phyloP scores from a whole-genome alignment of 192 early-diverging fungal genomes.

The Umbelopsis vinacea region DNA sequence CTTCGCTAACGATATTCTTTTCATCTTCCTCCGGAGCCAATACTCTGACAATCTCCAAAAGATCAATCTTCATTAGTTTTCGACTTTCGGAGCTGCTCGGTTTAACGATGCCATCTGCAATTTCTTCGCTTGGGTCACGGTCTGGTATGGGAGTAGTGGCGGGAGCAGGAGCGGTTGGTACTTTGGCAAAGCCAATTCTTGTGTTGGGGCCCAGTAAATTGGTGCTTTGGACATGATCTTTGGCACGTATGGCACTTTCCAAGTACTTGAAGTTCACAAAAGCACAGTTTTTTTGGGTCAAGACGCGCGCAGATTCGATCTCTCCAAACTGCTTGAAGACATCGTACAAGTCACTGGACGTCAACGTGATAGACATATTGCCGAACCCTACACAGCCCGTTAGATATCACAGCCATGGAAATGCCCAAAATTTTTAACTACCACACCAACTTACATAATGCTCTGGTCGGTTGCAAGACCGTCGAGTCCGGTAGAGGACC shows the following conservation, averaged over 20 bases:
- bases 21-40: neutral
- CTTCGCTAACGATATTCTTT: neutral
- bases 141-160: neutral
- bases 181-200: slow-evolving; percentile 40
- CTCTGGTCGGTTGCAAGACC: slow-evolving; percentile 9
- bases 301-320: slow-evolving; percentile 90
- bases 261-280: slow-evolving; percentile 93
- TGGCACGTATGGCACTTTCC: slow-evolving; percentile 88
- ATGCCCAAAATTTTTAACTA: no score
- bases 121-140: neutral
- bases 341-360: slow-evolving; percentile 68
- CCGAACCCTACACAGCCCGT: slow-evolving; percentile 78
- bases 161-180: slow-evolving; percentile 17
- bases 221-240: slow-evolving; percentile 45
- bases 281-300: slow-evolving; percentile 95
- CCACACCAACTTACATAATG: slow-evolving; percentile 9
- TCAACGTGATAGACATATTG: slow-evolving; percentile 81
- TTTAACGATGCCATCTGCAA: neutral
- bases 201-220: slow-evolving; percentile 13
- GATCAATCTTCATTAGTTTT: slow-evolving; percentile 2
- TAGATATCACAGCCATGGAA: neutral
- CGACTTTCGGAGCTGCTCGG: slow-evolving; percentile 1
- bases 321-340: slow-evolving; percentile 80
- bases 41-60: neutral
- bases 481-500: slow-evolving; percentile 31